A percentile compares a stretch with the other conserved stretches of the same genome.
Conservation (phyloP, 257 asterid species). For the Scutellaria galericulata region DNA sequence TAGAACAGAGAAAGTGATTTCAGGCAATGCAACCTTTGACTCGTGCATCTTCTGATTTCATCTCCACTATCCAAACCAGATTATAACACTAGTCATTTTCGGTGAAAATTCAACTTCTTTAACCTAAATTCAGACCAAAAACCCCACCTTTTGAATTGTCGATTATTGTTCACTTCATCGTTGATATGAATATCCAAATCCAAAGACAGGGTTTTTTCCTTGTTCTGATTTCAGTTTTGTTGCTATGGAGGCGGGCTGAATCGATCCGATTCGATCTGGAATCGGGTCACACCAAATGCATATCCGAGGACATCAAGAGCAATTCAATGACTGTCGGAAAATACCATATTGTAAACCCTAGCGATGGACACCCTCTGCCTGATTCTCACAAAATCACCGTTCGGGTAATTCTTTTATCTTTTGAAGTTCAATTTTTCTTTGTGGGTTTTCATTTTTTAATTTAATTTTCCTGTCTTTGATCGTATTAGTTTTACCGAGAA, state of each 20-base stretch:
- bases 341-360: constrained; percentile 78
- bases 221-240: constrained; percentile 48
- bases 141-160: constrained; percentile 14
- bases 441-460: background rate
- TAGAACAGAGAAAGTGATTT: constrained; percentile 19
- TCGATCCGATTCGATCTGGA: constrained; percentile 85
- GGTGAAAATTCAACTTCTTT: background rate
- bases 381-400: constrained; percentile 88
- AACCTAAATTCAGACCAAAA: constrained; percentile 29
- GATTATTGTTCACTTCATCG: constrained; percentile 12
- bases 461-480: background rate
- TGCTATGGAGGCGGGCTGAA: constrained; percentile 54
- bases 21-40: constrained; percentile 21
- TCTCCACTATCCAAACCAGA: constrained; percentile 16
- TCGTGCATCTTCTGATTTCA: constrained; percentile 33
- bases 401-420: constrained; percentile 52
- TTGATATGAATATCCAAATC: constrained; percentile 44
- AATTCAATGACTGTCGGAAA: constrained; percentile 96
- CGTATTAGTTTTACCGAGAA: background rate
- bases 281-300: constrained; percentile 92
- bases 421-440: background rate
- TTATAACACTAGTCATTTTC: constrained; percentile 1
- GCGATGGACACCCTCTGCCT: constrained; percentile 79
- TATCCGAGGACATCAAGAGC: constrained; percentile 88
- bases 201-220: constrained; percentile 38